Evolutionary conservation across 176 grass and related monocot genomes (phyloP).

Genomic region (Hordeum vulgare): MorexV3_pseudomolecules_assembly NC_058519.1:549605285-549605784

Average conservation of each 20-base stretch:
- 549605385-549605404: slow-evolving; percentile 24
- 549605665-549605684: not conserved
- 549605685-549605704: slow-evolving; percentile 28
- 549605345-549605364: slow-evolving; percentile 51
- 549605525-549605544: slow-evolving; percentile 73
- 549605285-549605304: slow-evolving; percentile 5
- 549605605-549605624: slow-evolving; percentile 42
- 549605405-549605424: slow-evolving; percentile 20
- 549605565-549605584: slow-evolving; percentile 59
- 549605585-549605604: slow-evolving; percentile 38
- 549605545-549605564: slow-evolving; percentile 28
- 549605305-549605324: not conserved
- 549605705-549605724: not conserved
- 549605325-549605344: slow-evolving; percentile 39
- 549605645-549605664: slow-evolving; percentile 15
- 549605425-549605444: slow-evolving; percentile 31
- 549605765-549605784: slow-evolving; percentile 54
- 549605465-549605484: slow-evolving; percentile 2
- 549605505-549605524: slow-evolving; percentile 67
- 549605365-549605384: slow-evolving; percentile 35
- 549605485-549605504: slow-evolving; percentile 38
- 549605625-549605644: slow-evolving; percentile 53
- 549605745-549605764: slow-evolving; percentile 31
- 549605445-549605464: slow-evolving; percentile 16
- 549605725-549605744: not conserved